Base-by-base conservation (phyloP, 176 grass and related monocot species). In the Urochloa ruziziensis region DNA sequence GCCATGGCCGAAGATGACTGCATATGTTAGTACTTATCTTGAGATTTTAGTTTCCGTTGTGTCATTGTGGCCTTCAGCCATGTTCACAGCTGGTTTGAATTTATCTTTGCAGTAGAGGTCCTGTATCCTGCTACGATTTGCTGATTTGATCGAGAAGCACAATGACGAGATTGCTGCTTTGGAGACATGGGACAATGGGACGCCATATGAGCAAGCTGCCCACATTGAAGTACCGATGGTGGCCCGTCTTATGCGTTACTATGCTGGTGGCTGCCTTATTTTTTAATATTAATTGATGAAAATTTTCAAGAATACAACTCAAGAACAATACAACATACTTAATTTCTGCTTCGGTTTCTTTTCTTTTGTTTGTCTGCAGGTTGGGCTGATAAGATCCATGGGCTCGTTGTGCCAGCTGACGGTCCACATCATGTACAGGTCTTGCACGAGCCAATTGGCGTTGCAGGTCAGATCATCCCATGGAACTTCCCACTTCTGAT, bases 401-500 rank as follows among this genome's bases (percentile, higher is more conserved):
- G 96, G 9, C 85, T 96, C 12, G 60, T 99, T 59, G 96, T 99
- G 37, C 96, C 96, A 0, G 96, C 93, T 28, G 96, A 99, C 16
- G 93, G 96, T 4, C 93, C 96, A 0, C 91, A 99, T 40, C 96
- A 99, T 73, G 91, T 99, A 44, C 96, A 98, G 75, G 93, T 98
- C 49, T 63, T 98, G 46, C 78, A 98, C 0, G 96, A 98, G 58
- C 93, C 96, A 2, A 94, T 98, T 15, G 96, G 96, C 15, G 93
- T 98, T 17, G 91, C 40, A 1, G 96, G 93, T 2, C 96, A 98
- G 81, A 96, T 98, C 80, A 98, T 98, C 48, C 96, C 96, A 1
- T 98, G 96, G 96, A 98, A 98, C 80, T 98, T 98, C 40, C 96
- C 96, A 24, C 96, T 98, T 84, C 49, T 98, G 84, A 95, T 98